Conservation (phyloP, 768 basidiomycete species). For the Termitomyces sp. region DNA sequence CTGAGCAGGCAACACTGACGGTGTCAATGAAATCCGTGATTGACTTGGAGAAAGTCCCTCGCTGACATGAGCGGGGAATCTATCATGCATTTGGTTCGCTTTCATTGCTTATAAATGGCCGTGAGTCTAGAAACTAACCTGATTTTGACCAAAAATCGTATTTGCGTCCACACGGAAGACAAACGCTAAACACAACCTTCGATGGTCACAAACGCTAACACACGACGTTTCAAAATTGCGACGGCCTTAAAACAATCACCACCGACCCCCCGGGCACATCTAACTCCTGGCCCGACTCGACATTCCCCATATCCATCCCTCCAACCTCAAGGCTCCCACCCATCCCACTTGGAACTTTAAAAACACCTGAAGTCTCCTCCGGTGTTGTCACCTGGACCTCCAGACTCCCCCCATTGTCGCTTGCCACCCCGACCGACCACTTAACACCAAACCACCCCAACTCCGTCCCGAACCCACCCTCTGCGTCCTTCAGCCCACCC, state of each 20-base stretch:
- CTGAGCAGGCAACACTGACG: too few species aligned
- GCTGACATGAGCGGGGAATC: too few species aligned
- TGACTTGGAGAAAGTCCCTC: too few species aligned
- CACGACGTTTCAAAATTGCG: too few species aligned
- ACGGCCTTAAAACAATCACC: background rate
- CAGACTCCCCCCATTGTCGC: slow-evolving; percentile 2
- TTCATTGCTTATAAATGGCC: too few species aligned
- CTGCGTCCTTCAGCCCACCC: slow-evolving; percentile 27
- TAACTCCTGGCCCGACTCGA: slow-evolving; percentile 3
- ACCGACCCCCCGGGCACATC: background rate
- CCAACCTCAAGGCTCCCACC: slow-evolving; percentile 24
- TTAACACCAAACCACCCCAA: slow-evolving; percentile 46
- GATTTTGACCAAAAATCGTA: too few species aligned
- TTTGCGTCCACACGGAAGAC: too few species aligned
- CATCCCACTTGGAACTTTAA: slow-evolving; percentile 23
- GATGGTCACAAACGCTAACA: too few species aligned
- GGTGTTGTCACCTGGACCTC: slow-evolving; percentile 23
- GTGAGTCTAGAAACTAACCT: too few species aligned
- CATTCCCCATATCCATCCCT: slow-evolving; percentile 7
- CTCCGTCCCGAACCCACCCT: slow-evolving; percentile 50
- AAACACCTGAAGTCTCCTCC: slow-evolving; percentile 16
- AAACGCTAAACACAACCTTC: too few species aligned
- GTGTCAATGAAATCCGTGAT: too few species aligned
- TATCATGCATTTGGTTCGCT: too few species aligned
- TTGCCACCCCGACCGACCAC: slow-evolving; percentile 26